phyloP scores from a whole-genome alignment of 2,329 filamentous ascomycete species.

The Aureobasidium sp. region DNA sequence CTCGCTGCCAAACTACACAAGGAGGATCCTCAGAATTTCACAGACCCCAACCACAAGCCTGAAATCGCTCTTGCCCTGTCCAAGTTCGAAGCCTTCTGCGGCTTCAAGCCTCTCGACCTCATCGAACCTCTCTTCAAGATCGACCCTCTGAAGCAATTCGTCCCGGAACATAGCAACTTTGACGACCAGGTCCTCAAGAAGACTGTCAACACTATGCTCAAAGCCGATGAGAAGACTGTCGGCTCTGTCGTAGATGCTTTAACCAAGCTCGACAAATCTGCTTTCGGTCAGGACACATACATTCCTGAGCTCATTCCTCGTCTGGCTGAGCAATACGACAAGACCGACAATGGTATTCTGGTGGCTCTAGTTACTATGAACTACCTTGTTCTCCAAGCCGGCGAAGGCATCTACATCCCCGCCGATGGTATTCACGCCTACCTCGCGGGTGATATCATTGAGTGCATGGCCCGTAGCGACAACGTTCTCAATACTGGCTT shows the following conservation, averaged over 20 bases:
- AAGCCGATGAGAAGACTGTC: constrained; percentile 47
- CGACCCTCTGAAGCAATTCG: constrained; percentile 47
- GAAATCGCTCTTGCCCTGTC: constrained; percentile 68
- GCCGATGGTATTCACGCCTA: constrained; percentile 71
- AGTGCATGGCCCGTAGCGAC: constrained; percentile 71
- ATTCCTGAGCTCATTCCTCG: constrained; percentile 59
- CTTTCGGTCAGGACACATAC: constrained; percentile 49
- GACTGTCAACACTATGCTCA: constrained; percentile 50
- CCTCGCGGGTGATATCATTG: constrained; percentile 65
- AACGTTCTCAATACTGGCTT: constrained; percentile 71
- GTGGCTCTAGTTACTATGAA: constrained; percentile 71
- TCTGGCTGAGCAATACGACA: constrained; percentile 57
- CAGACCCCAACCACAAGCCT: constrained; percentile 70
- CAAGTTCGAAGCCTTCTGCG: constrained; percentile 69
- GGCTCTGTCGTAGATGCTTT: constrained; percentile 48
- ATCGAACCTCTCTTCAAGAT: constrained; percentile 55
- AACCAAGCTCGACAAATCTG: constrained; percentile 39
- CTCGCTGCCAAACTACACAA: constrained; percentile 58
- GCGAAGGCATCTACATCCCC: constrained; percentile 63
- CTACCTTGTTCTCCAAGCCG: constrained; percentile 57
- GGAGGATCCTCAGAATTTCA: constrained; percentile 58
- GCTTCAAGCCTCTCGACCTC: constrained; percentile 60
- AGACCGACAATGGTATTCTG: constrained; percentile 58
- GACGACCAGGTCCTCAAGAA: constrained; percentile 52
- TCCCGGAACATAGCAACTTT: constrained; percentile 45